Evolutionary conservation across 176 grass and related monocot species (phyloP).

Genomic region (Coix lacrymajobi): DNA sequence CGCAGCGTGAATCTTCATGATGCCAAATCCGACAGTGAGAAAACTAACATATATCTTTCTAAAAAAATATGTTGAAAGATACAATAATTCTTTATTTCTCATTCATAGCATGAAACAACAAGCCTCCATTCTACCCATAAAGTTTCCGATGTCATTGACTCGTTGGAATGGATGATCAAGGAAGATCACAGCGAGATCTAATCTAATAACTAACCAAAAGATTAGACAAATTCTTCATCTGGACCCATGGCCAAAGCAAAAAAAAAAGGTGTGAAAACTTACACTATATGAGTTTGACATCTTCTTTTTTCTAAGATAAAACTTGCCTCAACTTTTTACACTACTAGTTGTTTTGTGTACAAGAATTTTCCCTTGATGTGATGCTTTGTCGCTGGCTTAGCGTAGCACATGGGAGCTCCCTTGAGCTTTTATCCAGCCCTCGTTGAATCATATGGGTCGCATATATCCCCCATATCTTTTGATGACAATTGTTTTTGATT

Average conservation of each 20-base stretch:
- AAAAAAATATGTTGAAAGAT: background rate
- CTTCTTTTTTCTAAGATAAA: background rate
- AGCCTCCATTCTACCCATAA: background rate
- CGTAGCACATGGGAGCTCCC: background rate
- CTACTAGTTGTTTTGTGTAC: background rate
- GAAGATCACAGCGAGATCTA: background rate
- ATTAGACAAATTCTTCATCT: background rate
- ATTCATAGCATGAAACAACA: background rate
- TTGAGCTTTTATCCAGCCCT: background rate
- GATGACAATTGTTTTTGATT: background rate
- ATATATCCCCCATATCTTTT: conserved; percentile 12
- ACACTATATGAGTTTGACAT: background rate
- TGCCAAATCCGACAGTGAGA: background rate
- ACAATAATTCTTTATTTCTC: background rate
- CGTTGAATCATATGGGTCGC: background rate
- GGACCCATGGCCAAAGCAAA: background rate
- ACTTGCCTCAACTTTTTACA: background rate
- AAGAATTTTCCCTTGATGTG: background rate
- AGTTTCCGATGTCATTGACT: background rate
- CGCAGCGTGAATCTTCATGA: background rate
- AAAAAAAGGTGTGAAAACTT: background rate
- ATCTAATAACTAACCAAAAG: background rate
- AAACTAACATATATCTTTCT: too few relatives aligned
- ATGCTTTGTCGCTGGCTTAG: background rate
- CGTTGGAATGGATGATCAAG: background rate